Percentiles rank a stretch among this genome's conserved stretches.
Conservation (phyloP, 78 protist genomes). For the Protostelium mycophagum region DNA sequence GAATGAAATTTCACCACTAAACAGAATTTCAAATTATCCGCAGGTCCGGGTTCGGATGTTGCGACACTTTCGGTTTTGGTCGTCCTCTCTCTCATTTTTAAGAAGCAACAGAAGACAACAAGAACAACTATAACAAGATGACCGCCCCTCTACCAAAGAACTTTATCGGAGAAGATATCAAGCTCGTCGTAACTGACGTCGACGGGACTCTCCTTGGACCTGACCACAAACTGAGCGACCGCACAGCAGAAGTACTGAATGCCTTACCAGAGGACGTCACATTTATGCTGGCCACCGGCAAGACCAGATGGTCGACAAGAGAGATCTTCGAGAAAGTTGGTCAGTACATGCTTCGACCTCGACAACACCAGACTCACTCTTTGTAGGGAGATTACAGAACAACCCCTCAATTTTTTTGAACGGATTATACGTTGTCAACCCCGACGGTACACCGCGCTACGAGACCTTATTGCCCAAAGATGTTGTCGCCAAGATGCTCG, state of each 20-base stretch:
- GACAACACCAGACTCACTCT: background rate
- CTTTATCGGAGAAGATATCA: background rate
- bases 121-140: background rate
- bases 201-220: background rate
- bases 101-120: background rate
- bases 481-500: background rate
- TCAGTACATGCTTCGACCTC: background rate
- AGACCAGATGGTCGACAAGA: background rate
- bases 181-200: background rate
- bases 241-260: background rate
- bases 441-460: background rate
- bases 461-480: background rate
- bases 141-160: background rate
- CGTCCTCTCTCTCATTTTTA: no score
- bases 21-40: background rate
- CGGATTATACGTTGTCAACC: background rate
- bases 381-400: background rate
- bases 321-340: background rate
- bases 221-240: background rate
- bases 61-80: background rate
- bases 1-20: background rate
- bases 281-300: background rate
- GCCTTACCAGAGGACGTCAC: background rate
- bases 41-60: background rate
- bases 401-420: background rate